Conservation (phyloP, 2,329 filamentous ascomycete genomes). For the Colletotrichum ledebouriae region DNA sequence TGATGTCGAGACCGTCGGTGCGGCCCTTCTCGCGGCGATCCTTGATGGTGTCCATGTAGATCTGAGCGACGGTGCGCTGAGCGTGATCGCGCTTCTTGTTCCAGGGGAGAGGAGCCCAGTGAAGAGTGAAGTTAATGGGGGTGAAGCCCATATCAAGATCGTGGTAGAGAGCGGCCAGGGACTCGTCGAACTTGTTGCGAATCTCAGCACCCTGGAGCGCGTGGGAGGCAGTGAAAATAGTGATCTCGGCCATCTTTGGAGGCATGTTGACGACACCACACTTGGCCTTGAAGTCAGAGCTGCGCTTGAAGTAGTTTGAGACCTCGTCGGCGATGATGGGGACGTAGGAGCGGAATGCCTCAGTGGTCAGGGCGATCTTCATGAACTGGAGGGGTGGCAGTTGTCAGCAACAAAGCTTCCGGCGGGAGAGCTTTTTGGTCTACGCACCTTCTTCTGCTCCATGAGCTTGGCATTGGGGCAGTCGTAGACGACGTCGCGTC, state of each 20-base stretch:
- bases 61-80: conserved; percentile 82
- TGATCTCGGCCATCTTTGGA: conserved; percentile 85
- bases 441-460: conserved; percentile 92
- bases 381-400: conserved; percentile 69
- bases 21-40: conserved; percentile 70
- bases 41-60: conserved; percentile 86
- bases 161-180: conserved; percentile 86
- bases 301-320: conserved; percentile 77
- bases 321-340: conserved; percentile 83
- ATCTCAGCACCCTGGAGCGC: conserved; percentile 88
- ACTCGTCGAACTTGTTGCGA: conserved; percentile 82
- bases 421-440: conserved; percentile 4
- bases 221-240: conserved; percentile 90
- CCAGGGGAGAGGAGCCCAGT: conserved; percentile 90
- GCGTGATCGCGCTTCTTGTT: conserved; percentile 86
- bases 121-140: conserved; percentile 90
- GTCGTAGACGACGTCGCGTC: conserved; percentile 89
- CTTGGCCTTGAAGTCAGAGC: conserved; percentile 74
- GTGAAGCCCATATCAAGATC: conserved; percentile 92
- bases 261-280: conserved; percentile 80
- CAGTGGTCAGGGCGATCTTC: conserved; percentile 83
- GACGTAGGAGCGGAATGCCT: conserved; percentile 82
- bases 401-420: conserved; percentile 41
- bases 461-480: conserved; percentile 93
- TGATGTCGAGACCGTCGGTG: conserved; percentile 79